These are phyloP conservation scores for Chionographis japonica DNA, from an alignment of 106 monocot species.

Conservation along the genomic window DNA sequence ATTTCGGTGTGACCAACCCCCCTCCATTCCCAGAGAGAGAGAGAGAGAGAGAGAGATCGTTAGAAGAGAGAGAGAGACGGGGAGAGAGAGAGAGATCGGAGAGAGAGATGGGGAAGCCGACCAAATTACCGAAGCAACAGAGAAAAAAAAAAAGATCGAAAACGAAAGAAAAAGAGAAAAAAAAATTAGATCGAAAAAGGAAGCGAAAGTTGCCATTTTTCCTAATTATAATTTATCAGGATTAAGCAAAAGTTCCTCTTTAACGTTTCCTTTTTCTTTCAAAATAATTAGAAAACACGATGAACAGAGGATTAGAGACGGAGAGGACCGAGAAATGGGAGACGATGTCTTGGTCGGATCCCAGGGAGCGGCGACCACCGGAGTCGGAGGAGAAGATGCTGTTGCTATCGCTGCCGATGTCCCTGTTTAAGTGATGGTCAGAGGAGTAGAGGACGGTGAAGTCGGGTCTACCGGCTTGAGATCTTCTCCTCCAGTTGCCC, in stretches of 20 bases:
- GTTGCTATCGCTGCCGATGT: neutral
- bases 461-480: constrained; percentile 1
- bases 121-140: too few species aligned
- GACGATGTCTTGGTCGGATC: constrained; percentile 8
- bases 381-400: constrained; percentile 1
- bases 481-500: neutral
- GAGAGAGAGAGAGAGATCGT: too few species aligned
- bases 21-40: too few species aligned
- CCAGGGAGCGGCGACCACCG: constrained; percentile 11
- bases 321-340: neutral
- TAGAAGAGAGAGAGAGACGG: too few species aligned
- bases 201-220: neutral
- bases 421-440: constrained; percentile 3
- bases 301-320: neutral
- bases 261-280: too few species aligned
- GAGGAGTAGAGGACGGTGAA: neutral
- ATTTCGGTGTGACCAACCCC: too few species aligned
- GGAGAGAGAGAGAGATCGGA: too few species aligned
- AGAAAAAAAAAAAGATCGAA: neutral
- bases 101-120: too few species aligned
- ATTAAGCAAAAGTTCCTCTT: too few species aligned
- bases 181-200: too few species aligned
- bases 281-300: too few species aligned
- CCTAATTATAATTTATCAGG: neutral
- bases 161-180: neutral